These are phyloP conservation scores for Lachancea meyersii DNA, from an alignment of 805 yeast genomes.

Conservation along the genomic window DNA sequence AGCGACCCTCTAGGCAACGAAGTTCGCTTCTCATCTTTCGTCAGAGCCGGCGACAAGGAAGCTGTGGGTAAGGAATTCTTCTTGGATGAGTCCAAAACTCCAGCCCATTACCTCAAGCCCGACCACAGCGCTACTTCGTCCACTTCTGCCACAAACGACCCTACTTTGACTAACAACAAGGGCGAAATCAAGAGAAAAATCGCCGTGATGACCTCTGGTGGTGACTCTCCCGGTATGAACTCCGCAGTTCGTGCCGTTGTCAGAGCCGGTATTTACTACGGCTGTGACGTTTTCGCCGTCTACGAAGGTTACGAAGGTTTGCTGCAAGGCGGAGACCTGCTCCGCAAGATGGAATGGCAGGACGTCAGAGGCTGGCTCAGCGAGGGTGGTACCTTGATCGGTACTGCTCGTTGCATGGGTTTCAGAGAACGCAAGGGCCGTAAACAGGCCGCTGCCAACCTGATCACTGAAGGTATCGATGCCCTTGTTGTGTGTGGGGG, in stretches of 20 bases:
- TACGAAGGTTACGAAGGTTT: conserved; percentile 95
- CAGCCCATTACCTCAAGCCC: conserved; percentile 7
- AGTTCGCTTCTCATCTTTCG: conserved; percentile 48
- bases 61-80: conserved; percentile 25
- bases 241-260: conserved; percentile 94
- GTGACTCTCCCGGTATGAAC: conserved; percentile 99
- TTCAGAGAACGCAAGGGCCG: conserved; percentile 86
- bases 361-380: conserved; percentile 92
- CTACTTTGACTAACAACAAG: background rate
- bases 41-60: conserved; percentile 35
- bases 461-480: conserved; percentile 84
- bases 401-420: conserved; percentile 88
- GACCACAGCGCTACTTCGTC: background rate
- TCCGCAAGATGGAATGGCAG: conserved; percentile 81
- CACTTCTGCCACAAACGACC: background rate
- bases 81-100: conserved; percentile 13
- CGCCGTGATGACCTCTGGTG: conserved; percentile 97
- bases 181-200: conserved; percentile 37
- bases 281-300: conserved; percentile 87
- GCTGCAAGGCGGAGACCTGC: conserved; percentile 73
- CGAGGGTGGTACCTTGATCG: conserved; percentile 91
- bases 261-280: conserved; percentile 78
- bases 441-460: conserved; percentile 71
- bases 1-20: conserved; percentile 62
- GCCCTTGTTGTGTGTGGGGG: conserved; percentile 97